phyloP scores from a whole-genome alignment of 768 basidiomycete genomes.

The Boletellus ananiceps region DNA sequence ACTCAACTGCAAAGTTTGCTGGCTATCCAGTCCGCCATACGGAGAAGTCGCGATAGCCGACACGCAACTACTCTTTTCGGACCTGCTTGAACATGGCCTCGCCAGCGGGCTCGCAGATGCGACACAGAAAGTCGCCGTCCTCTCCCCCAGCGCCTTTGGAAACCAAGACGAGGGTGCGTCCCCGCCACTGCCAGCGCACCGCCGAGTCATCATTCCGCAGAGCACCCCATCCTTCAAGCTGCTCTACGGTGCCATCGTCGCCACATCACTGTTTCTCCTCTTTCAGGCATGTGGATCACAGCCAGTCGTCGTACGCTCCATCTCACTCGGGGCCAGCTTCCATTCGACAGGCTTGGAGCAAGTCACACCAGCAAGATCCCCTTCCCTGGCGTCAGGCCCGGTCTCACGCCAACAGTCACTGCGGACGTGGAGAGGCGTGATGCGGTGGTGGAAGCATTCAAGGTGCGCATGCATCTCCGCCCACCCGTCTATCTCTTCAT shows the following conservation, averaged over 20 bases:
- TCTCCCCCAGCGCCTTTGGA: not conserved
- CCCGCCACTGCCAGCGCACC: not conserved
- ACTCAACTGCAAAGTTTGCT: not conserved
- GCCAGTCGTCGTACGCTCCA: not conserved
- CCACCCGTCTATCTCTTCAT: conserved; percentile 3
- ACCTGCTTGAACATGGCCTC: not conserved
- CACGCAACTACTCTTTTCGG: too few relatives aligned
- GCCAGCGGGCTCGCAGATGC: conserved; percentile 14
- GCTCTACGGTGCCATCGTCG: conserved; percentile 9
- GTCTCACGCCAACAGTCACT: conserved; percentile 25
- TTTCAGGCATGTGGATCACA: conserved; percentile 18
- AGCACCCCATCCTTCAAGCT: not conserved
- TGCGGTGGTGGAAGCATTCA: conserved; percentile 76
- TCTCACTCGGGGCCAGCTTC: conserved; percentile 16
- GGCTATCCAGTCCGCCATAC: too few relatives aligned
- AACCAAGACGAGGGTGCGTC: conserved; percentile 7
- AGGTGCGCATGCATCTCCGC: conserved; percentile 41
- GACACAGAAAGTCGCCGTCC: conserved; percentile 20
- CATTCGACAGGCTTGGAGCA: conserved; percentile 4
- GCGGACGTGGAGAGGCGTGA: conserved; percentile 62
- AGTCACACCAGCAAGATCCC: conserved; percentile 1
- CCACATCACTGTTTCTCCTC: conserved; percentile 9
- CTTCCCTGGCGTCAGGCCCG: conserved; percentile 20
- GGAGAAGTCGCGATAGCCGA: too few relatives aligned
- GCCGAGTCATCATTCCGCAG: not conserved